A percentile compares a stretch with the other conserved stretches of the same genome.
These are phyloP conservation scores for Wallacemonas sp. DNA, from an alignment of 208 protist genomes.

Conservation along the genomic window DNA sequence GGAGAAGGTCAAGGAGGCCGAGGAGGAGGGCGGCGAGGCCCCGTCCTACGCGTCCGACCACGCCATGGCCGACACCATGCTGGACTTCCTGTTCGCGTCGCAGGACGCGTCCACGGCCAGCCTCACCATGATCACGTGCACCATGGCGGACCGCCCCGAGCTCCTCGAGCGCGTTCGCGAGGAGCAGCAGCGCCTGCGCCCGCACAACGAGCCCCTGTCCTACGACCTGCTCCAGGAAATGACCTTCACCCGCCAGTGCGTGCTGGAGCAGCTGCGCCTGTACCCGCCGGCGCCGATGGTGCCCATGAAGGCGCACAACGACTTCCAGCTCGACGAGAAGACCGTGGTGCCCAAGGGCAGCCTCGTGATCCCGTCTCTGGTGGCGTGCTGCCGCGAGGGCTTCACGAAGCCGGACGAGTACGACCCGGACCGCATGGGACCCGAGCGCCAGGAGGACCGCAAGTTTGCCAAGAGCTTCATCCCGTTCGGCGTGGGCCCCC, in stretches of 20 bases:
- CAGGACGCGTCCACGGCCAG: conserved; percentile 88
- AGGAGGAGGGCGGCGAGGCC: conserved; percentile 71
- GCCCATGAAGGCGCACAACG: conserved; percentile 78
- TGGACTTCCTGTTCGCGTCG: conserved; percentile 95
- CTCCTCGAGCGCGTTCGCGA: conserved; percentile 85
- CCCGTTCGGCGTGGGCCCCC: conserved; percentile 90
- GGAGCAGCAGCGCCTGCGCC: conserved; percentile 84
- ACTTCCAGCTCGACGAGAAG: conserved; percentile 83
- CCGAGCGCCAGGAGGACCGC: conserved; percentile 87
- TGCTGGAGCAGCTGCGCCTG: conserved; percentile 80
- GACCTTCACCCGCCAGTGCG: conserved; percentile 88
- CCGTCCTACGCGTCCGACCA: conserved; percentile 77
- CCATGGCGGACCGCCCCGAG: conserved; percentile 89
- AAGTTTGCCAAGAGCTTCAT: conserved; percentile 92
- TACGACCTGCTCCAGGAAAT: conserved; percentile 90
- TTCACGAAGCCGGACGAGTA: conserved; percentile 92
- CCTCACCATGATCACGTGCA: conserved; percentile 84
- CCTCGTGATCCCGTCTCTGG: conserved; percentile 92
- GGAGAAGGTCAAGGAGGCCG: conserved; percentile 66
- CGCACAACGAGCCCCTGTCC: conserved; percentile 74
- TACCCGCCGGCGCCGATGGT: conserved; percentile 85
- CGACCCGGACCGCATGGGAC: conserved; percentile 93
- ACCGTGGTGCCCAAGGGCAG: conserved; percentile 87
- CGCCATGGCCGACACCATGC: conserved; percentile 89
- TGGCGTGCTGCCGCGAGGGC: conserved; percentile 84